Evolutionary conservation across 148 eudicot genomes (phyloP).

Genomic region (Silene uniflora): DNA sequence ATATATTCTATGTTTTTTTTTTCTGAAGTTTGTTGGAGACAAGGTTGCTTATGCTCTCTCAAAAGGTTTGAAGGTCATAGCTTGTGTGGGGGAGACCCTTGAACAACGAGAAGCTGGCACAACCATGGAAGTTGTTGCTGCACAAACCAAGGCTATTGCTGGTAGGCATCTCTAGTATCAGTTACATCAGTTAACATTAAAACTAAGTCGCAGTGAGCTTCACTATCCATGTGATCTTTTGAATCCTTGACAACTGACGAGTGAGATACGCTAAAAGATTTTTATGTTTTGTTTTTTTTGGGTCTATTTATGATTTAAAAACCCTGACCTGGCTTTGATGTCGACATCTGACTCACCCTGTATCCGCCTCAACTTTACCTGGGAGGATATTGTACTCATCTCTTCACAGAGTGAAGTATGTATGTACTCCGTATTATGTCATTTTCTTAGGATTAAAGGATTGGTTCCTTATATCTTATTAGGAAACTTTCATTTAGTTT

Average conservation of each 20-base stretch:
- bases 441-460: no score
- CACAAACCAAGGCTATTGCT: constrained; percentile 86
- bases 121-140: constrained; percentile 82
- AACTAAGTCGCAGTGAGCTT: background rate
- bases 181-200: background rate
- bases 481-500: no score
- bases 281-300: no score
- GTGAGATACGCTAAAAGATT: no score
- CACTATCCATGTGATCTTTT: background rate
- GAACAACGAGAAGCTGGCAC: constrained; percentile 88
- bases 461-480: no score
- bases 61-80: constrained; percentile 84
- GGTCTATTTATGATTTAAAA: no score
- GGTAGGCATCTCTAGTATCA: constrained; percentile 31
- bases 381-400: no score
- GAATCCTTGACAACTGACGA: background rate
- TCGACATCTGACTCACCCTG: no score
- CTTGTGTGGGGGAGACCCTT: constrained; percentile 92
- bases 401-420: no score
- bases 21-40: constrained; percentile 71
- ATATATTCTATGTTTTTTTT: background rate
- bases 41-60: constrained; percentile 90
- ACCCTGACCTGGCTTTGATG: no score
- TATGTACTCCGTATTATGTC: no score
- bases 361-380: no score